phyloP scores from a whole-genome alignment of 208 protist species.

The Acanthamoeba pearcei region DNA sequence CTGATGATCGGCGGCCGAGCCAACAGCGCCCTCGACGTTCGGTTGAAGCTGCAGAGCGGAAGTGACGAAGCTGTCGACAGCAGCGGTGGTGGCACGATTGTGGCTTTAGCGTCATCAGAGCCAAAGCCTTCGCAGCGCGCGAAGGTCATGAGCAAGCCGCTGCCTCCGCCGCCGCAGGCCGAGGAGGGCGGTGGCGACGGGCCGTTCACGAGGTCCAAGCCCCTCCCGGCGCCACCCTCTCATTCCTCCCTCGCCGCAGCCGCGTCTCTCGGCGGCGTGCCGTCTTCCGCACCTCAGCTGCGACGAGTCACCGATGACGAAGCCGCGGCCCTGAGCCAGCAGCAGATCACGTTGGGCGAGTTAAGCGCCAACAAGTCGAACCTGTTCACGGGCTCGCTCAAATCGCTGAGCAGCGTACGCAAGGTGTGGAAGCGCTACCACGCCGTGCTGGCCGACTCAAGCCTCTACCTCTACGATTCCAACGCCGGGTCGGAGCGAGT shows the following conservation, averaged over 20 bases:
- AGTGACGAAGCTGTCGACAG: not conserved
- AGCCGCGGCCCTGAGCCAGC: not conserved
- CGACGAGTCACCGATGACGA: not conserved
- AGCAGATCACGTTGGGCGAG: not conserved
- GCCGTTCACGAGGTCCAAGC: not conserved
- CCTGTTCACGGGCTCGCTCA: not conserved
- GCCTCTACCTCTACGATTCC: constrained; percentile 25
- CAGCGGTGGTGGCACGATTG: not conserved
- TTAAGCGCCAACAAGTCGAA: not conserved
- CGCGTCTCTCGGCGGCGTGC: not conserved
- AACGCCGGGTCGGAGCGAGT: not conserved
- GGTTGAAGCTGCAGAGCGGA: not conserved
- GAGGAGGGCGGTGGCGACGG: not conserved
- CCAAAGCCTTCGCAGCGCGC: not conserved
- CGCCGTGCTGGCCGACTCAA: constrained; percentile 3
- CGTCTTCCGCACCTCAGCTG: not conserved
- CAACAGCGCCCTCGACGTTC: not conserved
- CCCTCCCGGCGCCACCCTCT: not conserved
- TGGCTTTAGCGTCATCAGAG: not conserved
- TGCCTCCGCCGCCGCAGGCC: not conserved
- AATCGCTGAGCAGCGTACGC: not conserved
- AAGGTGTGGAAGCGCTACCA: constrained; percentile 35
- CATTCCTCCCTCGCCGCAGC: too few species aligned
- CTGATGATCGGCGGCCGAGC: not conserved
- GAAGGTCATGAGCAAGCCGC: not conserved